Evolutionary conservation across 306 rosid genomes (phyloP).

Genomic region (Dalbergia oliveri): DNA sequence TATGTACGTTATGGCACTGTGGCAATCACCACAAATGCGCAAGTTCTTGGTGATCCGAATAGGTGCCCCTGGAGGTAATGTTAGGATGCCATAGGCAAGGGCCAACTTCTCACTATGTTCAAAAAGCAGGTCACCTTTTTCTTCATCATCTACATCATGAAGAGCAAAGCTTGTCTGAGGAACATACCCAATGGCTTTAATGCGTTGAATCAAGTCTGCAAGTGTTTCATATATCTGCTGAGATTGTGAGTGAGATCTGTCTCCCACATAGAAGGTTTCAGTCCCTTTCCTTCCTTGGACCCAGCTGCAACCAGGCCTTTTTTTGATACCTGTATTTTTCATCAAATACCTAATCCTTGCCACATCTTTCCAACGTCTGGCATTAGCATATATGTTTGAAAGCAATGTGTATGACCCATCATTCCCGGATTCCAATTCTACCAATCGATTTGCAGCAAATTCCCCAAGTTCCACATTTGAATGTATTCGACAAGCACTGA

Average conservation of each 20-base stretch:
- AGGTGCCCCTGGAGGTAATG: conserved; percentile 56
- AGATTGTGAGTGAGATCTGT: conserved; percentile 71
- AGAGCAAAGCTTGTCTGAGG: conserved; percentile 86
- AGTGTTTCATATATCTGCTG: conserved; percentile 65
- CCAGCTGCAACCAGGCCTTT: conserved; percentile 94
- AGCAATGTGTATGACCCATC: conserved; percentile 85
- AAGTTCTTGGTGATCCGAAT: conserved; percentile 80
- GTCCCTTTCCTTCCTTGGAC: conserved; percentile 76
- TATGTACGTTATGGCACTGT: conserved; percentile 74
- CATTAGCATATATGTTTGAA: conserved; percentile 89
- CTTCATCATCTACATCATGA: conserved; percentile 92
- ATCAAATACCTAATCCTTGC: conserved; percentile 71
- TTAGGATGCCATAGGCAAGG: conserved; percentile 81
- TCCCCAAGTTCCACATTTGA: conserved; percentile 82
- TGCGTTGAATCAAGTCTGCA: conserved; percentile 66
- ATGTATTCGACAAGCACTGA: conserved; percentile 76
- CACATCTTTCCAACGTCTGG: conserved; percentile 87
- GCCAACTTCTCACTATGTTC: conserved; percentile 97
- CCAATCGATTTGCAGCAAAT: conserved; percentile 67
- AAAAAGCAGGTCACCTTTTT: conserved; percentile 76
- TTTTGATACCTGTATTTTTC: conserved; percentile 74
- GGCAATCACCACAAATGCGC: conserved; percentile 86
- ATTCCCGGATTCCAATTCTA: conserved; percentile 61
- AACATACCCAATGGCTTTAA: conserved; percentile 80
- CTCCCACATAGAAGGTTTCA: conserved; percentile 80